Evolutionary conservation across 345 rosid species (phyloP).

Genomic region (Salix brachista): DNA sequence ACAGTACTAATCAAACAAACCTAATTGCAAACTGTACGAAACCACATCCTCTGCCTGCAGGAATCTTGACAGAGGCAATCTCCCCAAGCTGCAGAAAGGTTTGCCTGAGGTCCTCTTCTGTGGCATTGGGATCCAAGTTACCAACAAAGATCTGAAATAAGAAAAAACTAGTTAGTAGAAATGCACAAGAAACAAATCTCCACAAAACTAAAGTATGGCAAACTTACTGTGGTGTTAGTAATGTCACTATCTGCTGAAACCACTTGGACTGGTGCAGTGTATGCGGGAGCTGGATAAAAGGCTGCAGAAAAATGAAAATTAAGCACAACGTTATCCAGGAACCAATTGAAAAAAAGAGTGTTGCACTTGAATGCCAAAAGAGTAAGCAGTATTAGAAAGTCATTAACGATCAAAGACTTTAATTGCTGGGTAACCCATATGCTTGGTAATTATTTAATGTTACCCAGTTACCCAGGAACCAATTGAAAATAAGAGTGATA

Average conservation of each 20-base stretch:
- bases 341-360: background rate
- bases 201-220: background rate
- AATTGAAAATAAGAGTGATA: background rate
- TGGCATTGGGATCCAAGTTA: constrained; percentile 74
- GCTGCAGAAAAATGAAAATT: constrained; percentile 35
- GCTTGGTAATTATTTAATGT: background rate
- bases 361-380: constrained; percentile 4
- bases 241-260: constrained; percentile 65
- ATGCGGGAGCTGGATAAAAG: constrained; percentile 57
- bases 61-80: constrained; percentile 72
- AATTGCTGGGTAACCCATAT: background rate
- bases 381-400: too few relatives aligned
- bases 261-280: constrained; percentile 53
- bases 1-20: constrained; percentile 26
- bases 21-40: constrained; percentile 75
- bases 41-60: constrained; percentile 82
- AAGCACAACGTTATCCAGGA: background rate
- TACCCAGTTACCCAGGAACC: background rate
- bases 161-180: constrained; percentile 20
- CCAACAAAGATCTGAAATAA: constrained; percentile 62
- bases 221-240: constrained; percentile 80
- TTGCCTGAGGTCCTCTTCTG: constrained; percentile 84
- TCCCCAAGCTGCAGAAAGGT: constrained; percentile 72
- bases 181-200: constrained; percentile 9
- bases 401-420: too few relatives aligned